Percentiles rank a stretch among this genome's conserved stretches.
These are phyloP conservation scores for Vachellia pachyceras DNA, from an alignment of 306 rosid species.

Conservation along the genomic window DNA sequence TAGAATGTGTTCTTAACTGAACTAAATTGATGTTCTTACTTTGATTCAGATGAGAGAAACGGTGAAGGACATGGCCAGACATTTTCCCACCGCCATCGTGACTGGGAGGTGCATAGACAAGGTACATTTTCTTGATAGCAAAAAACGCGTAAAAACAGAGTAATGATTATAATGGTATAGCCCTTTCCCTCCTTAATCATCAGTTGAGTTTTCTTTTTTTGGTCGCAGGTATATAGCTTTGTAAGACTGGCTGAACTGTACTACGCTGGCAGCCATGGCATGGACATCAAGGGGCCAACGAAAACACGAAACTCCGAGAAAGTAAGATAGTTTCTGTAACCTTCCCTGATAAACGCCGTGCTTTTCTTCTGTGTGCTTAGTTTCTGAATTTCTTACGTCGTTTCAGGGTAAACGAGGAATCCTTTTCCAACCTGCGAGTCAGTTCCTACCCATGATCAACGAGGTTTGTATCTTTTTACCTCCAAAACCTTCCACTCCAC, in stretches of 20 bases:
- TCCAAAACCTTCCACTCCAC: background rate
- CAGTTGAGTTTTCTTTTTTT: background rate
- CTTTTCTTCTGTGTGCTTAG: constrained; percentile 14
- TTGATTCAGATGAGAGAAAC: constrained; percentile 76
- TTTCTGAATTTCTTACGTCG: constrained; percentile 29
- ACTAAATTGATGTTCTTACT: background rate
- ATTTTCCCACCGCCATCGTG: constrained; percentile 91
- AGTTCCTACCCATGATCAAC: constrained; percentile 80
- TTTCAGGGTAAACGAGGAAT: constrained; percentile 64
- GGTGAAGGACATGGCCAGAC: constrained; percentile 67
- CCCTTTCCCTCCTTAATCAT: background rate
- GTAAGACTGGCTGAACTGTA: constrained; percentile 78
- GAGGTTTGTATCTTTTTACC: constrained; percentile 58
- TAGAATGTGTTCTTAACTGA: background rate
- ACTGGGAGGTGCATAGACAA: constrained; percentile 86
- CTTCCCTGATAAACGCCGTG: background rate
- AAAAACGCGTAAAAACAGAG: background rate
- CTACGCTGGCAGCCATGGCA: constrained; percentile 98
- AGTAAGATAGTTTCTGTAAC: constrained; percentile 50
- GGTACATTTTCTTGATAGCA: constrained; percentile 58
- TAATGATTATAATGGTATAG: background rate
- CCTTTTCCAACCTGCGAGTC: constrained; percentile 81
- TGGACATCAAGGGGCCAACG: constrained; percentile 94
- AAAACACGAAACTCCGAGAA: constrained; percentile 52
- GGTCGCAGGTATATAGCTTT: constrained; percentile 71